Evolutionary conservation across 805 yeast species (phyloP).

Genomic region (Nakazawaea molendinolei): DNA sequence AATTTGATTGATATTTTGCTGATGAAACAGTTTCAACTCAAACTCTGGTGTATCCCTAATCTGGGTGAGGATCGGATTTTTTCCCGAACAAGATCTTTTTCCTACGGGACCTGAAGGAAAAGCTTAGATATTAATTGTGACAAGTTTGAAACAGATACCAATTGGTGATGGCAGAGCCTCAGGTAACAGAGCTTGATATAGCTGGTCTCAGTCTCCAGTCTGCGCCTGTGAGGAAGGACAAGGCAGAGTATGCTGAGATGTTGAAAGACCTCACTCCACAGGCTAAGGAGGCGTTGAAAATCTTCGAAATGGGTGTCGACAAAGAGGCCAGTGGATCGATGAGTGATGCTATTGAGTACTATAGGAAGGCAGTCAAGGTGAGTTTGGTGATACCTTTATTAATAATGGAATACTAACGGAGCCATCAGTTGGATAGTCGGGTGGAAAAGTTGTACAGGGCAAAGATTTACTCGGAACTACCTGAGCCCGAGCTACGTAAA

Average conservation of each 20-base stretch:
- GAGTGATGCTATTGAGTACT: constrained; percentile 74
- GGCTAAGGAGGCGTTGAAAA: constrained; percentile 43
- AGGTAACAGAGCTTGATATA: constrained; percentile 19
- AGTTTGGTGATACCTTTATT: constrained; percentile 14
- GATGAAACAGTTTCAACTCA: too few species aligned
- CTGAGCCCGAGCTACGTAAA: constrained; percentile 15
- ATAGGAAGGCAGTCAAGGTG: constrained; percentile 64
- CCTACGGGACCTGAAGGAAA: too few species aligned
- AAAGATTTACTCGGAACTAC: constrained; percentile 28
- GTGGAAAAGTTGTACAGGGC: constrained; percentile 68
- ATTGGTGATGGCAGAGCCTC: constrained; percentile 12
- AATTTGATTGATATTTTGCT: too few species aligned
- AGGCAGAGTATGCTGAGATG: constrained; percentile 8
- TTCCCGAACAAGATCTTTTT: too few species aligned
- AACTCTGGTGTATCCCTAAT: too few species aligned
- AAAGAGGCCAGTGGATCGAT: constrained; percentile 69
- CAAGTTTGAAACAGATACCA: too few species aligned
- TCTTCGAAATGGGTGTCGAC: constrained; percentile 64
- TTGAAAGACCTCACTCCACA: constrained; percentile 13
- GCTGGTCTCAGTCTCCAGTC: constrained; percentile 2
- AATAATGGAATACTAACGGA: constrained; percentile 2
- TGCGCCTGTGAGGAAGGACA: not conserved
- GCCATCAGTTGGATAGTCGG: constrained; percentile 24
- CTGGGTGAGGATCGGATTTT: too few species aligned
- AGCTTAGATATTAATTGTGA: too few species aligned